Evolutionary conservation across 108 stramenopile genomes (phyloP), one percentile per base, ranked within the genome.

Genomic region (Skeletonema costatum): DNA sequence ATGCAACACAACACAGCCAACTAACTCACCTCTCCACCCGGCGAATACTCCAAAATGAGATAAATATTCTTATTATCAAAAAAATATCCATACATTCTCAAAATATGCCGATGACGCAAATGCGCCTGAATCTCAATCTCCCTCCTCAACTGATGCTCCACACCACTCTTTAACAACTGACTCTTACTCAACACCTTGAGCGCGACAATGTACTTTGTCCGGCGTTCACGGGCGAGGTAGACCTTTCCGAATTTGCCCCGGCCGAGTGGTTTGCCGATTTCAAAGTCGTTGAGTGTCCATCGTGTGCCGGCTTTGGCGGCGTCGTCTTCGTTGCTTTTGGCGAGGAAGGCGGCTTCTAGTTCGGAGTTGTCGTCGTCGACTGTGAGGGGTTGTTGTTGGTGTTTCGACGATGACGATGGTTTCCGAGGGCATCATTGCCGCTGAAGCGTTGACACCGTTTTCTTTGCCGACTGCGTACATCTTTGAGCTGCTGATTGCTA

Each of bases 71-170:
- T 97, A 29, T 92, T 88, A 79, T 99, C 99, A 67, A 92, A 98
- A 76, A 99, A 99, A 83, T 98, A 99, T 31, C 98, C 98, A 67
- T 95, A 99, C 92, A 98, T 93, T 12, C 98, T 92, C n/a, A 99
- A 85, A 58, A 99, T 98, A 73, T 99, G 95, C 41, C 88, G 83
- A 71, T 99, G 97, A 13, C 98, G 85, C 51, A 99, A 83, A 69
- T 99, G 97, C 6, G 92, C 90, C 83, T 99, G 99, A 64, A 99
- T 99, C 89, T 99, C 99, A 64, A 99, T 98, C 89, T 99, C 99
- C 14, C 98, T 90, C 5, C 99, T 92, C 0, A 99, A 90, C 82
- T 99, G 98, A 74, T 99, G 98, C 80, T 99, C 98, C 41, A 98
- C 98, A 13, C 96, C 93, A 51, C 93, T 92, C 85, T 97, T 96